Base-by-base conservation (phyloP, 1,284 basidiomycete genomes). In the Pyrrhoderma noxium region DNA sequence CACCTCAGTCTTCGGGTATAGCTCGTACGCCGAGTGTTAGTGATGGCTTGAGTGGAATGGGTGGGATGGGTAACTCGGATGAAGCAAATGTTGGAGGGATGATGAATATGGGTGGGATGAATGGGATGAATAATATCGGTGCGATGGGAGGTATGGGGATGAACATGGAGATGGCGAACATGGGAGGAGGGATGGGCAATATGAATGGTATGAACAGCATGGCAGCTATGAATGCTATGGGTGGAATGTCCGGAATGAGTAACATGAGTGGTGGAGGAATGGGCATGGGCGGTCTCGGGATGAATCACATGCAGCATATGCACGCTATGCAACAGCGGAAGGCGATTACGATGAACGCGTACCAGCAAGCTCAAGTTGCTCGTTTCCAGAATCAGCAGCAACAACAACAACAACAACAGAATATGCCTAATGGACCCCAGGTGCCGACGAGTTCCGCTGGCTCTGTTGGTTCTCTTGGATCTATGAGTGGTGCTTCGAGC, bases 381-480 rank as follows among this genome's bases (percentile, higher is more conserved):
- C 43, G 53, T 7, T 48, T 51, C 27, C 47, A 45, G 51, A 18
- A 42, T 9, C 46, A 43, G 39, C 21, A 57, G 37, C 58, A 58
- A 18, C 47, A 56, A 18, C 51, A 52, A n/a, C 57, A 59, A 37
- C 56, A 54, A 35, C 56, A 56, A 37, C 55, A 57, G 41, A 60
- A 58, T 27, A 57, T 59, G 39, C 60, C 57, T 31, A 54, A 55
- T 40, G 56, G 52, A 36, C 51, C 35, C 8, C 59, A 59, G 38
- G 56, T 52, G 42, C 56, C 56, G 44, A 51, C 55, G 53, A 40
- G 43, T 31, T 31, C 27, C 11, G 27, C 27, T 31, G 27, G 27
- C 5, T 31, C 27, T 5, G 27, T 31, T 31, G 27, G 27, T 31
- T 31, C 27, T 5, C 7, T 31, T 31, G 27, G 27, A 5, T 31